Evolutionary conservation across 768 basidiomycete genomes (phyloP).

Genomic region (Agaricus sinodeliciosus): DNA sequence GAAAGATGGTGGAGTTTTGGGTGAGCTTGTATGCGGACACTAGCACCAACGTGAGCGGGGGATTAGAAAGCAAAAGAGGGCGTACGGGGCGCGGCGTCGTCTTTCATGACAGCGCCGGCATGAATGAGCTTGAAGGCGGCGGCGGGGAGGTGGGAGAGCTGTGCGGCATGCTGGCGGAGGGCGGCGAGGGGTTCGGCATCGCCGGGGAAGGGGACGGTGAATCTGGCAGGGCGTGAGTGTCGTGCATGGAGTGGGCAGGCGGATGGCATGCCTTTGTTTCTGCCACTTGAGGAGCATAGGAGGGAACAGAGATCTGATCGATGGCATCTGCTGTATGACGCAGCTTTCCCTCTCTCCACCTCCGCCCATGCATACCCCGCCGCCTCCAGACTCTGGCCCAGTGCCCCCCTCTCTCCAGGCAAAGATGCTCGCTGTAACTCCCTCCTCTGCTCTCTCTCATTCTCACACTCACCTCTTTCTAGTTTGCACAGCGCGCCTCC

Average conservation of each 20-base stretch:
- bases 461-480: not conserved
- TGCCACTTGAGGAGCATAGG: slow-evolving; percentile 34
- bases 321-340: slow-evolving; percentile 4
- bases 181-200: slow-evolving; percentile 50
- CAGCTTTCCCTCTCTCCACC: not conserved
- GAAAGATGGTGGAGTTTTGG: slow-evolving; percentile 59
- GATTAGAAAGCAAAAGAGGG: slow-evolving; percentile 4
- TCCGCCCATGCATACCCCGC: slow-evolving; percentile 8
- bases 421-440: slow-evolving; percentile 82
- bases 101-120: slow-evolving; percentile 87
- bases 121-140: slow-evolving; percentile 81
- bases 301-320: slow-evolving; percentile 8
- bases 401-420: slow-evolving; percentile 89
- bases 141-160: slow-evolving; percentile 65
- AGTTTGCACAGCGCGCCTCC: slow-evolving; percentile 11
- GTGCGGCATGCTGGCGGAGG: slow-evolving; percentile 57
- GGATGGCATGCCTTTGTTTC: slow-evolving; percentile 19
- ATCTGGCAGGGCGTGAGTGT: slow-evolving; percentile 16
- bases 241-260: not conserved
- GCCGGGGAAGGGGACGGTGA: slow-evolving; percentile 46
- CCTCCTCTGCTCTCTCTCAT: slow-evolving; percentile 19
- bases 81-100: slow-evolving; percentile 63
- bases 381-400: slow-evolving; percentile 36
- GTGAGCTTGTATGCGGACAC: slow-evolving; percentile 74
- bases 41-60: slow-evolving; percentile 19